phyloP scores from a whole-genome alignment of 768 basidiomycete genomes.

The Phylloporus sp. region DNA sequence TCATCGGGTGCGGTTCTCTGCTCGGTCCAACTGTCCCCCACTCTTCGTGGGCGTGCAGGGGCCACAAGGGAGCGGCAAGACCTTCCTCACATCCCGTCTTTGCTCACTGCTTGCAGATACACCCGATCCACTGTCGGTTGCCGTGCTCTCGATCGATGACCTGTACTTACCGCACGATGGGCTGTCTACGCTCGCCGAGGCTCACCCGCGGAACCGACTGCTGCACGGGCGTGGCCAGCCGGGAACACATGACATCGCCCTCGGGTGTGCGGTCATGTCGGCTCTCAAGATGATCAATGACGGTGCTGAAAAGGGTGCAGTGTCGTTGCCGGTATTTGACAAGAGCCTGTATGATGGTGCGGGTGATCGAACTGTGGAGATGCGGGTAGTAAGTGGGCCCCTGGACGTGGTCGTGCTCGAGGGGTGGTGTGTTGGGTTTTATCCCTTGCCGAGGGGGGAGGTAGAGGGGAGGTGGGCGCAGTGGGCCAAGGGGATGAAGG shows the following conservation, averaged over 20 bases:
- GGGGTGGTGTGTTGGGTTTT: slow-evolving; percentile 94
- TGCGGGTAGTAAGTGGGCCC: slow-evolving; percentile 41
- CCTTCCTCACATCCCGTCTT: slow-evolving; percentile 64
- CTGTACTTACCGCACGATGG: slow-evolving; percentile 73
- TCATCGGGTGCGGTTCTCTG: slow-evolving; percentile 24
- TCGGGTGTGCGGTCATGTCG: slow-evolving; percentile 52
- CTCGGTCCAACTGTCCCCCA: slow-evolving; percentile 37
- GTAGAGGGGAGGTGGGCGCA: slow-evolving; percentile 50
- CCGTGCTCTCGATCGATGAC: slow-evolving; percentile 75
- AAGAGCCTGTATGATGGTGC: slow-evolving; percentile 77
- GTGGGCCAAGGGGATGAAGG: slow-evolving; percentile 22
- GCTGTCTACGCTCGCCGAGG: slow-evolving; percentile 49
- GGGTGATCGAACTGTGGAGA: slow-evolving; percentile 67
- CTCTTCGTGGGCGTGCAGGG: slow-evolving; percentile 88
- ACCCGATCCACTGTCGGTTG: slow-evolving; percentile 51
- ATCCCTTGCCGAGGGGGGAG: slow-evolving; percentile 48
- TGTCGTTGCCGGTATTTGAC: slow-evolving; percentile 77
- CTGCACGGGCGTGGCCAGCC: slow-evolving; percentile 86
- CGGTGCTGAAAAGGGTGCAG: background rate
- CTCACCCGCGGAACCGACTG: slow-evolving; percentile 52
- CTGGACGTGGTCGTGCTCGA: slow-evolving; percentile 87
- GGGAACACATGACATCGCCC: slow-evolving; percentile 80
- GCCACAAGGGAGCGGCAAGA: slow-evolving; percentile 93
- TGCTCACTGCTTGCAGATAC: slow-evolving; percentile 37
- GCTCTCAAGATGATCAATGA: slow-evolving; percentile 44